Percentiles rank a stretch among this genome's conserved stretches.
Evolutionary conservation across 2,329 filamentous ascomycete species (phyloP).

Genomic region (Arthrocladium fulminans): DNA sequence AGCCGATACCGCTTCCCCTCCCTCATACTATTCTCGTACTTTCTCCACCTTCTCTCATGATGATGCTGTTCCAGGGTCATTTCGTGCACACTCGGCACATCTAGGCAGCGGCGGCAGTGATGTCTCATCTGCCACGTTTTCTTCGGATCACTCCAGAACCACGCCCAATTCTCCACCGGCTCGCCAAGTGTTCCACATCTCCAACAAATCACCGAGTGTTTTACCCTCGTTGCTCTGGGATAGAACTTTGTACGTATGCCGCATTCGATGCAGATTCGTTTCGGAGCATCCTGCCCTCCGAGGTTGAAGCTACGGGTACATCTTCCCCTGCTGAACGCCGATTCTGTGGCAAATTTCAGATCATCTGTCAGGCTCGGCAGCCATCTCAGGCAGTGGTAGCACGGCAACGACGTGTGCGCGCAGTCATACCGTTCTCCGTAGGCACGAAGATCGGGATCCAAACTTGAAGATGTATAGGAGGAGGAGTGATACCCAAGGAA

Average conservation of each 20-base stretch:
- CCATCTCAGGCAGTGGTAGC: constrained; percentile 8
- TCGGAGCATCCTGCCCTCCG: neutral
- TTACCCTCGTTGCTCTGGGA: neutral
- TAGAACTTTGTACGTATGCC: constrained; percentile 2
- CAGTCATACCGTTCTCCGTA: neutral
- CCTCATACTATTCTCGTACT: constrained; percentile 2
- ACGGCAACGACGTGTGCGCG: neutral
- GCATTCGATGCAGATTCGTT: constrained; percentile 2
- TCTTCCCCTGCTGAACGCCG: neutral
- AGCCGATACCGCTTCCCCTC: constrained; percentile 1
- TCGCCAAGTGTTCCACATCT: neutral
- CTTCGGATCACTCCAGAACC: constrained; percentile 1
- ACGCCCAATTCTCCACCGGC: neutral
- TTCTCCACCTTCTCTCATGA: constrained; percentile 4
- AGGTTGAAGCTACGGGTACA: neutral
- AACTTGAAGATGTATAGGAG: neutral
- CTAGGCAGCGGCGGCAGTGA: neutral
- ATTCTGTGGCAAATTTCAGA: neutral
- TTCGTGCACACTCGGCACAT: neutral
- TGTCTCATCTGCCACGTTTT: neutral
- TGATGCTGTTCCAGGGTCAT: neutral
- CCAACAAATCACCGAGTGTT: constrained; percentile 1
- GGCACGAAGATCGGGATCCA: constrained; percentile 6
- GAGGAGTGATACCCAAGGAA: constrained; percentile 7
- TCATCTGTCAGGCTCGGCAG: neutral